A percentile compares a stretch with the other conserved stretches of the same genome.
Evolutionary conservation across 108 stramenopile species (phyloP).

Genomic region (Pseudonitzschia delicatissima): DNA sequence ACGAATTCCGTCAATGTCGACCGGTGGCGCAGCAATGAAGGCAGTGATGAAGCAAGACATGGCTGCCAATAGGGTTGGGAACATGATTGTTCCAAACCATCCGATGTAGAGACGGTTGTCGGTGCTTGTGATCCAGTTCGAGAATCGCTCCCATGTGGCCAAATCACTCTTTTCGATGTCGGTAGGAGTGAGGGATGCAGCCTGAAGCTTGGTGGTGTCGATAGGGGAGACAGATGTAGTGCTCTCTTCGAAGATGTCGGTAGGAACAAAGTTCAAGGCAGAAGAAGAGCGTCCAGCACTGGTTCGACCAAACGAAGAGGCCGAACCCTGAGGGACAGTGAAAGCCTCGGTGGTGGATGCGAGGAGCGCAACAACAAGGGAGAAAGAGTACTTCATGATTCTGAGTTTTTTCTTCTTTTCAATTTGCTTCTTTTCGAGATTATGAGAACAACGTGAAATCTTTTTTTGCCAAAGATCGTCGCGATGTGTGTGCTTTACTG

Average conservation of each 20-base stretch:
- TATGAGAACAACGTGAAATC: not conserved
- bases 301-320: constrained; percentile 9
- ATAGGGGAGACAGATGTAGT: not conserved
- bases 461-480: not conserved
- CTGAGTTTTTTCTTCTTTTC: not conserved
- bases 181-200: constrained; percentile 12
- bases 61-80: constrained; percentile 32
- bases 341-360: constrained; percentile 25
- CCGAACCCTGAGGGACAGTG: constrained; percentile 16
- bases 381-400: constrained; percentile 29
- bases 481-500: not conserved
- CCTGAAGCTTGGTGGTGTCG: constrained; percentile 15
- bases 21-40: constrained; percentile 32
- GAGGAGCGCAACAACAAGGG: constrained; percentile 26
- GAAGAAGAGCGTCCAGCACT: constrained; percentile 11
- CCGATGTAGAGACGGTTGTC: constrained; percentile 42
- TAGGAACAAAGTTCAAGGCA: constrained; percentile 15
- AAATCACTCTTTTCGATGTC: constrained; percentile 17
- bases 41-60: constrained; percentile 29
- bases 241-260: not conserved
- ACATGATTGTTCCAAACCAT: constrained; percentile 40
- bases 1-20: constrained; percentile 39
- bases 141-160: constrained; percentile 27
- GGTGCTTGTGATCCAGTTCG: constrained; percentile 41
- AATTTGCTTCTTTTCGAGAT: not conserved